These are phyloP conservation scores for Debaryomycetaceae sp. DNA, from an alignment of 1,139 yeast species.

Conservation along the genomic window DNA sequence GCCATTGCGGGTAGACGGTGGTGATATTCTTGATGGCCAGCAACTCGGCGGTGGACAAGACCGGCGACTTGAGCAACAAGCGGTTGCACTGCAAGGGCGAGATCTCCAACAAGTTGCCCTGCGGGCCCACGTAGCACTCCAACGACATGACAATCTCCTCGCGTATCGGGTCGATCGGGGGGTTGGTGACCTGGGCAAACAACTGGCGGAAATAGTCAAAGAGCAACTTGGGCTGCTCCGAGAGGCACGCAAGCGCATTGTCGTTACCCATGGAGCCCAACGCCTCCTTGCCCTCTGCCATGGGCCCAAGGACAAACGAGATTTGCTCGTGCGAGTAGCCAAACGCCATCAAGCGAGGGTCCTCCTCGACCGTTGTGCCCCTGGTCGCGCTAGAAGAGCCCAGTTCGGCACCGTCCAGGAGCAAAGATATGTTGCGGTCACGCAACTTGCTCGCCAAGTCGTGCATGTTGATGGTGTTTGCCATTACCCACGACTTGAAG, in stretches of 20 bases:
- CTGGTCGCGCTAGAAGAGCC: conserved; percentile 5
- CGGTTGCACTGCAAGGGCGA: conserved; percentile 87
- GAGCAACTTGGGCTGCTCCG: conserved; percentile 82
- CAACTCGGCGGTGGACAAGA: conserved; percentile 64
- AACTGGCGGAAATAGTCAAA: conserved; percentile 94
- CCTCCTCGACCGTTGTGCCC: conserved; percentile 50
- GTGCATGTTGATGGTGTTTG: conserved; percentile 74
- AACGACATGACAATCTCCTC: conserved; percentile 95
- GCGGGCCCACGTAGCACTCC: conserved; percentile 96
- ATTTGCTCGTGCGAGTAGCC: conserved; percentile 93
- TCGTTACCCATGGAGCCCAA: conserved; percentile 99
- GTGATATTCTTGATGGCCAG: conserved; percentile 63
- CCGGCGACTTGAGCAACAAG: conserved; percentile 71
- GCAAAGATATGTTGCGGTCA: conserved; percentile 31
- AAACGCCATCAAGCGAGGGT: conserved; percentile 75
- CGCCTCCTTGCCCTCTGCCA: conserved; percentile 95
- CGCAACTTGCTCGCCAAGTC: conserved; percentile 56
- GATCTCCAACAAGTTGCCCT: conserved; percentile 91
- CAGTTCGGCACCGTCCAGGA: conserved; percentile 5
- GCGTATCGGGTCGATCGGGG: conserved; percentile 97
- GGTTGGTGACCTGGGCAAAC: conserved; percentile 97
- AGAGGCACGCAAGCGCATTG: conserved; percentile 90
- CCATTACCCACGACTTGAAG: conserved; percentile 87
- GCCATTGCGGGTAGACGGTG: conserved; percentile 77
- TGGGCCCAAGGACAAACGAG: conserved; percentile 74